Conservation (phyloP, 169 alveolate species). For the Perkinsus chesapeaki region DNA sequence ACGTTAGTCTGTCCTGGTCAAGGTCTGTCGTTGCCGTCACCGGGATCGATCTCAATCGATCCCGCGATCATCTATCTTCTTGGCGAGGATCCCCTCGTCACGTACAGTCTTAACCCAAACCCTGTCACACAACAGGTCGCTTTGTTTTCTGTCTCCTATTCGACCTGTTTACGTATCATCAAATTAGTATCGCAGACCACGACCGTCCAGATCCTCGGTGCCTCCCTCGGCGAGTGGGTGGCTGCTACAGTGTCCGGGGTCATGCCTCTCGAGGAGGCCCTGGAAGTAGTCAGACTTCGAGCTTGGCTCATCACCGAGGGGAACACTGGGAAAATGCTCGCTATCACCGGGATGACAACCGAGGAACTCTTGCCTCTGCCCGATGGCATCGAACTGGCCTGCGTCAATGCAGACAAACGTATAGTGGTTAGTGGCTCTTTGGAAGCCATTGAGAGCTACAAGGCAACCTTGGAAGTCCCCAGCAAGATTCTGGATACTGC, state of each 20-base stretch:
- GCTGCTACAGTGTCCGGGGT: not conserved
- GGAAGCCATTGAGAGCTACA: not conserved
- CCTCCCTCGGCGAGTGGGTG: not conserved
- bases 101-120: not conserved
- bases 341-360: not conserved
- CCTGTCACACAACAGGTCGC: not conserved
- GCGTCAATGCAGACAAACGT: not conserved
- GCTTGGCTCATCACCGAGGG: not conserved
- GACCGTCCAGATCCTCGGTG: not conserved
- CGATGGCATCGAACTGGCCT: not conserved
- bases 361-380: not conserved
- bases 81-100: not conserved
- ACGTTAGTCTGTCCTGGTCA: not conserved
- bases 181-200: not conserved
- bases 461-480: not conserved
- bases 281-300: not conserved
- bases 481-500: not conserved
- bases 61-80: not conserved
- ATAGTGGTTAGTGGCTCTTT: not conserved
- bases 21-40: not conserved
- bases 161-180: not conserved
- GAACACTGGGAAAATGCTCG: not conserved
- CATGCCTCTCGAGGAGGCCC: not conserved
- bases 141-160: not conserved
- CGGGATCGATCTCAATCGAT: not conserved